These are phyloP conservation scores for Auxenochlorella protothecoides DNA, from an alignment of 139 green algal genomes.

Conservation along the genomic window DNA sequence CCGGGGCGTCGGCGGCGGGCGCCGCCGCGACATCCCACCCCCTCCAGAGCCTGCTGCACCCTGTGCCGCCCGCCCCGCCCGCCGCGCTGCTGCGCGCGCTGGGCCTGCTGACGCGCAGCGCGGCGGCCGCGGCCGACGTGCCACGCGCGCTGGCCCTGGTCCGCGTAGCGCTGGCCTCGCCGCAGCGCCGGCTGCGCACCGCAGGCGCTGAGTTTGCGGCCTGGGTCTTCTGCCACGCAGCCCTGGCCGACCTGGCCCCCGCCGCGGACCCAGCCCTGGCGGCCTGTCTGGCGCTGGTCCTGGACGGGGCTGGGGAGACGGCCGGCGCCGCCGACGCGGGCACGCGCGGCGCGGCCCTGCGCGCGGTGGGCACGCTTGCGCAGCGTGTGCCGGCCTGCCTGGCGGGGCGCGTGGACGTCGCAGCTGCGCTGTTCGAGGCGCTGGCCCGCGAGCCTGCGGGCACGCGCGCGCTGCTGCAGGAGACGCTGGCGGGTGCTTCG, in stretches of 20 bases:
- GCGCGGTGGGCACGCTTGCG: slow-evolving; percentile 53
- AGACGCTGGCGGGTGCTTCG: slow-evolving; percentile 44
- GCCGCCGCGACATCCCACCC: slow-evolving; percentile 1
- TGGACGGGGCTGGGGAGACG: slow-evolving; percentile 25
- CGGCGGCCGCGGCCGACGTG: slow-evolving; percentile 39
- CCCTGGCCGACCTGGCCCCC: slow-evolving; percentile 40
- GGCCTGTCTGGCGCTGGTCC: slow-evolving; percentile 30
- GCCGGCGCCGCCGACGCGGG: too few species aligned
- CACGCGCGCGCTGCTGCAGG: slow-evolving; percentile 54
- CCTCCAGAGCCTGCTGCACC: not conserved
- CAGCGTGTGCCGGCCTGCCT: slow-evolving; percentile 43
- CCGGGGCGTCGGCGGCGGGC: not conserved
- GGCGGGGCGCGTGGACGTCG: slow-evolving; percentile 34
- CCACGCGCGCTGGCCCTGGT: slow-evolving; percentile 34
- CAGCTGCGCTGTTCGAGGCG: slow-evolving; percentile 36
- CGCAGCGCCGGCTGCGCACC: slow-evolving; percentile 48
- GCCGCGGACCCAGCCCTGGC: slow-evolving; percentile 40
- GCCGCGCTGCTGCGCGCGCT: slow-evolving; percentile 48
- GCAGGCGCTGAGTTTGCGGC: slow-evolving; percentile 81
- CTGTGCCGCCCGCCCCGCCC: not conserved
- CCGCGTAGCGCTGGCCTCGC: slow-evolving; percentile 34
- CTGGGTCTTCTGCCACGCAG: slow-evolving; percentile 70
- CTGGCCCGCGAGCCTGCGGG: slow-evolving; percentile 50
- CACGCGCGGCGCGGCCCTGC: not conserved
- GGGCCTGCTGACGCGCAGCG: slow-evolving; percentile 50